phyloP scores from a whole-genome alignment of 345 rosid genomes.

The Erodium maritimum region DNA sequence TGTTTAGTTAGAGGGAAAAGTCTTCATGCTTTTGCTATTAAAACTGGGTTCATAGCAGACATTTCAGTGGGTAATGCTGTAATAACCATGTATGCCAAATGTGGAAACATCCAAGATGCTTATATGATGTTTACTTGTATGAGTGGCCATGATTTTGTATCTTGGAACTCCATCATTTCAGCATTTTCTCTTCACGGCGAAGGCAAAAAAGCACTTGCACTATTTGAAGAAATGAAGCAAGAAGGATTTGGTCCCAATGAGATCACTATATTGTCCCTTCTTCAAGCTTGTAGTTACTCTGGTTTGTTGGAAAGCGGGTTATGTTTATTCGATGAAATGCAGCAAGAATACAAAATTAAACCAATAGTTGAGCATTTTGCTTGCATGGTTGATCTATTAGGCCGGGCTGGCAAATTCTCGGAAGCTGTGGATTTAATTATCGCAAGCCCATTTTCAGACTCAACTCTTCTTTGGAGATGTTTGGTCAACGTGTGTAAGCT shows the following conservation, averaged over 20 bases:
- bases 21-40: constrained; percentile 19
- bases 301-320: constrained; percentile 17
- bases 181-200: constrained; percentile 22
- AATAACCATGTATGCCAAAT: constrained; percentile 28
- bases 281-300: constrained; percentile 19
- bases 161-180: constrained; percentile 28
- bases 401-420: constrained; percentile 18
- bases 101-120: constrained; percentile 17
- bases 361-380: constrained; percentile 26
- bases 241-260: constrained; percentile 15
- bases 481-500: constrained; percentile 19
- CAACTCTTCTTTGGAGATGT: constrained; percentile 19
- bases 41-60: constrained; percentile 19
- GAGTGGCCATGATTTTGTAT: constrained; percentile 12
- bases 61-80: constrained; percentile 14
- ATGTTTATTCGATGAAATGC: constrained; percentile 16
- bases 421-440: constrained; percentile 18
- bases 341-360: constrained; percentile 11
- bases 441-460: constrained; percentile 2
- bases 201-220: constrained; percentile 15
- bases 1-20: constrained; percentile 17
- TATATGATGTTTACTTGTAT: constrained; percentile 12
- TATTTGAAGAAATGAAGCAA: constrained; percentile 11
- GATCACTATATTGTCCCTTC: constrained; percentile 19
- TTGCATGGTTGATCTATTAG: constrained; percentile 23